A percentile compares a stretch with the other conserved stretches of the same genome.
Evolutionary conservation across 768 basidiomycete genomes (phyloP).

Genomic region (Tricholoma bakamatsutake): DNA sequence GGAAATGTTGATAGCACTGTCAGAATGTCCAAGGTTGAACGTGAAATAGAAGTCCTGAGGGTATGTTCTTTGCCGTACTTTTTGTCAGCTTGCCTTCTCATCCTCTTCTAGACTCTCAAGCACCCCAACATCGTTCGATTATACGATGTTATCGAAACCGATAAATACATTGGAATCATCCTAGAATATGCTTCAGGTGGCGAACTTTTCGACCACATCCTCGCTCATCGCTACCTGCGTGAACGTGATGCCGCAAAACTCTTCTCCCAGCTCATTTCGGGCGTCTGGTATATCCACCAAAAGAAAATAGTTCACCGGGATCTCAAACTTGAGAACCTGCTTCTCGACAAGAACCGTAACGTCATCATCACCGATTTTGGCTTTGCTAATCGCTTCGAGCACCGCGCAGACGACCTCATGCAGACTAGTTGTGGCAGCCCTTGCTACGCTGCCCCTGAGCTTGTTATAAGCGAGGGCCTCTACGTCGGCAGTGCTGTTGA

Average conservation of each 20-base stretch:
- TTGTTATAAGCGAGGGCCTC: slow-evolving; percentile 94
- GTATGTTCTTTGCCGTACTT: slow-evolving; percentile 40
- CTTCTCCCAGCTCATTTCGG: slow-evolving; percentile 96
- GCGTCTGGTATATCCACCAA: slow-evolving; percentile 97
- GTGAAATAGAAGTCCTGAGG: slow-evolving; percentile 95
- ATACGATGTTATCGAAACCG: slow-evolving; percentile 98
- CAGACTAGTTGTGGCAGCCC: slow-evolving; percentile 96
- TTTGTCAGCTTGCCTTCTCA: neutral
- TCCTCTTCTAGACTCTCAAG: slow-evolving; percentile 63
- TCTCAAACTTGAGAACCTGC: slow-evolving; percentile 96
- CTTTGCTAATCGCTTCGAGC: slow-evolving; percentile 96
- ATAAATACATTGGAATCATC: slow-evolving; percentile 99
- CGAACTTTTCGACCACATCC: slow-evolving; percentile 97
- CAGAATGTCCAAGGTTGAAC: slow-evolving; percentile 90
- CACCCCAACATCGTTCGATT: slow-evolving; percentile 98
- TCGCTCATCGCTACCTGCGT: slow-evolving; percentile 93
- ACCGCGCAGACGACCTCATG: slow-evolving; percentile 92
- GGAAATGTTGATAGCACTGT: slow-evolving; percentile 85
- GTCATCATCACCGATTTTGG: slow-evolving; percentile 99
- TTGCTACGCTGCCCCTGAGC: slow-evolving; percentile 96
- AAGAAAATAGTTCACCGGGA: slow-evolving; percentile 99
- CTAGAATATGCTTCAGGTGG: slow-evolving; percentile 98
- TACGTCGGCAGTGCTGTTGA: slow-evolving; percentile 98
- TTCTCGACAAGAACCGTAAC: slow-evolving; percentile 94
- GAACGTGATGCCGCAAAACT: slow-evolving; percentile 93